Conservation (phyloP, 768 basidiomycete species). For the Naganishia vaughanmartiniae region DNA sequence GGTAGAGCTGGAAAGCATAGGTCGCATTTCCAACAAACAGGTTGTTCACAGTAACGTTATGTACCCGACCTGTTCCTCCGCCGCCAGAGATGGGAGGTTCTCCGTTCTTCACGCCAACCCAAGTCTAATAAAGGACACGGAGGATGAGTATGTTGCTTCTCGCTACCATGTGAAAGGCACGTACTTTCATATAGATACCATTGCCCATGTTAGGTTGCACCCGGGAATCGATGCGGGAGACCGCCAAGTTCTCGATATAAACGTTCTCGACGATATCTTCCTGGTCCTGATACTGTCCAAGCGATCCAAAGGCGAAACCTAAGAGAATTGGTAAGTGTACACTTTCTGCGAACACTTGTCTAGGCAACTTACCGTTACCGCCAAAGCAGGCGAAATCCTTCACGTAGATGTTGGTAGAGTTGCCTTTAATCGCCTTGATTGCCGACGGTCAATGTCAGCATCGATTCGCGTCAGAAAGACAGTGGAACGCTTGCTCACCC, state of each 20-base stretch:
- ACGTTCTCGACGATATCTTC: constrained; percentile 7
- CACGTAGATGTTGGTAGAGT: neutral
- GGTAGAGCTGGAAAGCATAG: neutral
- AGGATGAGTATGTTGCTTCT: neutral
- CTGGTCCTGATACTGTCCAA: neutral
- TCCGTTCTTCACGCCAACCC: neutral
- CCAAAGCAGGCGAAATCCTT: neutral
- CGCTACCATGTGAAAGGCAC: neutral
- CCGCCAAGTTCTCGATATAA: neutral
- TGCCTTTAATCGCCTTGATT: neutral
- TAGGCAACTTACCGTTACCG: neutral
- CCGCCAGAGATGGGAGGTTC: neutral
- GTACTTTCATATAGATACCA: constrained; percentile 1
- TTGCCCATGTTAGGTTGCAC: constrained; percentile 1
- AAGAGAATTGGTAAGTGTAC: neutral
- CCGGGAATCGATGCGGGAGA: neutral
- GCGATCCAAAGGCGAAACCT: neutral
- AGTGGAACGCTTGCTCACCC: too few relatives aligned
- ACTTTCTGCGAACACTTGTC: neutral
- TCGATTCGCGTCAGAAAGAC: too few relatives aligned
- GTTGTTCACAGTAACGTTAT: neutral
- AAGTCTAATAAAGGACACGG: neutral
- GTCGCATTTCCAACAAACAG: neutral
- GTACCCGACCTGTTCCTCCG: neutral
- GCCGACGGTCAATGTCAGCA: neutral